Evolutionary conservation across 2,329 filamentous ascomycete species (phyloP), one percentile per base, ranked within the genome.

Genomic region (Botryotinia calthae): DNA sequence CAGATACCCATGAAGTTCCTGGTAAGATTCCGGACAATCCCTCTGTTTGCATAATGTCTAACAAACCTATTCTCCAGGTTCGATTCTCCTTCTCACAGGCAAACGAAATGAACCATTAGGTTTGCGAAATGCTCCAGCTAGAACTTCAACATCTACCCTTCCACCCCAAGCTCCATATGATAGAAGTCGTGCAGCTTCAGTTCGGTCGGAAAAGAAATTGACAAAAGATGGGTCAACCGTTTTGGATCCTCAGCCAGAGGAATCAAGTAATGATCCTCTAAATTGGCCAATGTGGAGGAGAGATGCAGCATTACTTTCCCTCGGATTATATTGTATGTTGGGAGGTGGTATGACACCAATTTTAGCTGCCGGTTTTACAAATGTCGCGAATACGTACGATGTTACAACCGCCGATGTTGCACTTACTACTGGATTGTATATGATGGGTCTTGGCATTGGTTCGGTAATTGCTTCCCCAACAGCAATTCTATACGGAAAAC

Each of bases 271-370:
- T 76, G 95, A 98, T 78, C 95, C 95, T 1, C 84, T 98, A 72
- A 98, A 98, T 81, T 98, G 95, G 95, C 90, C 93, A 0, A 84
- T 87, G 10, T 93, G 93, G 90, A 88, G 93, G 58, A 87, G 95
- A 81, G 94, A 98, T 81, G 82, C 86, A 37, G 93, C 95, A 0
- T 83, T 98, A 51, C 67, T 97, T 0, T 95, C 92, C 0, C 85
- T 98, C 6, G 95, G 95, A 1, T 91, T 97, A 79, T 97, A 97
- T 82, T 97, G 94, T 82, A 92, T 98, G 89, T 83, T 98, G 28
- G 95, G 95, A 72, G 95, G 95, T 58, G 95, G 95, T 61, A 97
- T 97, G 85, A 98, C 95, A 0, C 93, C 96, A 0, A 85, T 98
- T 44, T 86, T 98, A 28, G 95, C 95, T 0, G 95, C 96, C 16